Base-by-base conservation (phyloP, 2,329 filamentous ascomycete genomes). In the Raffaelea ambrosiae region DNA sequence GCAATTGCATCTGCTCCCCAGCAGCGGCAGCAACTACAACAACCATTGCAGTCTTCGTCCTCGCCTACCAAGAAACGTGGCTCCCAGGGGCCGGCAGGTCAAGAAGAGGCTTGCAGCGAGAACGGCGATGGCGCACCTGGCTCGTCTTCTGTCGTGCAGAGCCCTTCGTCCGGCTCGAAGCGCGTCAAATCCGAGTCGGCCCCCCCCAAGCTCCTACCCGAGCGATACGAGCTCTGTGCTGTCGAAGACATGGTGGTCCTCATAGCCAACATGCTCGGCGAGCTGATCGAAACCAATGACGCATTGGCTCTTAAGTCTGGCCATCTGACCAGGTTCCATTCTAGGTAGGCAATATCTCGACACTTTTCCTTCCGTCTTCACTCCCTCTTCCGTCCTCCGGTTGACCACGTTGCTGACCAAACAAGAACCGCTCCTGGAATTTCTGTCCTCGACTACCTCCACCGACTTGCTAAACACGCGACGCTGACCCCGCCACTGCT, bases 241-340 rank as follows among this genome's bases (percentile, higher is more conserved):
- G 79, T 87, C 9, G 86, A 89, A 59, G 90, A 96, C 62, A 79
- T 98, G 61, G 93, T 95, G 23, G 75, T 91, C 39, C 71, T 98
- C 51, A 93, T 98, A 55, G 83, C 90, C 41, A 88, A 94, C 60
- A 97, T 98, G 93, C 76, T 98, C 43, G 84, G 90, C 65, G 93
- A 98, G 66, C 72, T 98, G 43, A 95, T 98, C 56, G 83, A 87
- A 52, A 87, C 91, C 53, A 98, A 98, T 59, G 93, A 98, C 63
- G 78, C 78, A 43, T 81, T 93, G 53, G 90, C 91, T 42, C 78
- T 96, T 48, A 82, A 84, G 57, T 87, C 88, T 55, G 89, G 88
- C 31, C 85, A 88, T 31, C 74, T 98, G 48, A 98, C 93, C 44
- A 80, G 93, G 47, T 98, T 98, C 64, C 93, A 98, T 66, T 97